Percentiles rank a stretch among this genome's conserved stretches.
Evolutionary conservation across 768 basidiomycete genomes (phyloP).

Genomic region (Mycena metata): DNA sequence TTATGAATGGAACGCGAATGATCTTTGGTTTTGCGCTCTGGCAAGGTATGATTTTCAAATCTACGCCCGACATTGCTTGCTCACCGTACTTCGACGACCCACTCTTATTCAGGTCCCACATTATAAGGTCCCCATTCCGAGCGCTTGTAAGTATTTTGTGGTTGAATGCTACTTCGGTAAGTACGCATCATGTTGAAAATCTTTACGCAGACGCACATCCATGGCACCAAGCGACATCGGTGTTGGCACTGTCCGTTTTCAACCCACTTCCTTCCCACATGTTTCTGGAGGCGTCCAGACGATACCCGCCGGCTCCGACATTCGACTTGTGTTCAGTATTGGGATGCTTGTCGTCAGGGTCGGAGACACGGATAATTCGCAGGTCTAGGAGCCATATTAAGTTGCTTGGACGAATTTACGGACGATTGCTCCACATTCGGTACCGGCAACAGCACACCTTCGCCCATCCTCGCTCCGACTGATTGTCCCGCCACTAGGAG

Average conservation of each 20-base stretch:
- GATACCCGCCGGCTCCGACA: conserved; percentile 71
- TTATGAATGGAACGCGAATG: conserved; percentile 81
- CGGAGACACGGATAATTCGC: conserved; percentile 70
- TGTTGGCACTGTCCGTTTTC: conserved; percentile 83
- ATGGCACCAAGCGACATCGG: conserved; percentile 85
- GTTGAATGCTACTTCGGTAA: conserved; percentile 64
- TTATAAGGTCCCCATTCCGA: conserved; percentile 83
- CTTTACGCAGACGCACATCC: conserved; percentile 59
- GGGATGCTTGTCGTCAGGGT: conserved; percentile 54
- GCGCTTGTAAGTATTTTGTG: conserved; percentile 87
- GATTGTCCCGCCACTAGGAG: conserved; percentile 73
- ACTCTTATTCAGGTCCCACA: conserved; percentile 83
- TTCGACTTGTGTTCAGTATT: conserved; percentile 64
- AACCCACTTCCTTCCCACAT: conserved; percentile 84
- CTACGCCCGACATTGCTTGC: conserved; percentile 35
- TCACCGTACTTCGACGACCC: conserved; percentile 79
- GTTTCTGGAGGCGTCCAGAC: conserved; percentile 81
- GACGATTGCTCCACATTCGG: conserved; percentile 70
- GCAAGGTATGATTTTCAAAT: not conserved
- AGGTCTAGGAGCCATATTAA: conserved; percentile 59
- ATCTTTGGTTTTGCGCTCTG: conserved; percentile 76
- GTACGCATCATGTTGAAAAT: not conserved
- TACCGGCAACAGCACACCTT: conserved; percentile 81
- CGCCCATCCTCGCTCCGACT: conserved; percentile 76
- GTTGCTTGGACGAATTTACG: not conserved